Base-by-base conservation (phyloP, 768 basidiomycete species). In the Lactarius quietus region DNA sequence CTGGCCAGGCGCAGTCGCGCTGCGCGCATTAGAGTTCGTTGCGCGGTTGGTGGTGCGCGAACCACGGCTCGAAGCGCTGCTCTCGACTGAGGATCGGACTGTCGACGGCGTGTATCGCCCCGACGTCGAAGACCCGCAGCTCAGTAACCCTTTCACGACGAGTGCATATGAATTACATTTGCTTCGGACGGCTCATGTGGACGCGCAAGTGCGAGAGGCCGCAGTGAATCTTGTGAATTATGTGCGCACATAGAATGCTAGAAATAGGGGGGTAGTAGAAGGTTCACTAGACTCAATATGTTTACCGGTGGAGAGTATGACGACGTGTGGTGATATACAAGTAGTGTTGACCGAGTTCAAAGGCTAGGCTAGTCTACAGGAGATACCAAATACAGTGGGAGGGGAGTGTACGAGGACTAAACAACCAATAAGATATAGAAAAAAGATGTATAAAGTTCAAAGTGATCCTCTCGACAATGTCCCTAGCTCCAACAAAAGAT, bases 91-190 rank as follows among this genome's bases (percentile, higher is more conserved):
- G 69, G 97, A 98, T 76, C 82, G 93, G 63, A 84, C 84, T 36
- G 83, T 82, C 59, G 89, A 95, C 74, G 97, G 97, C 4, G 80
- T 92, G 33, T 97, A 95, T 76, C 84, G 88, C 31, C 83, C 90
- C 0, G 88, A 93, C 59, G 79, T 96, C 52, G 91, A 96, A 71
- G 95, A 98, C 77, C 95, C 95, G 56, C 88, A 93, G 71, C 78
- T 93, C 35, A 84, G 83, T 71, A 85, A 88, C 74, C 84, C 93
- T 39, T 93, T 96, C 72, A 90, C 87, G 56, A 88, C 92, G 36
- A 90, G 85, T 53, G 88, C 93, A 71, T 98, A 87, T 84, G 97
- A 99, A 78, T 76, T 95, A 62, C 78, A 88, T 67, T 75, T 88
- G 65, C 81, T 92, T 57, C 78, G 79, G 68, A 74, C 76, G 69